A percentile compares a stretch with the other conserved stretches of the same genome.
Evolutionary conservation across 1,284 basidiomycete genomes (phyloP).

Genomic region (Ceratobasidium sp.): DNA sequence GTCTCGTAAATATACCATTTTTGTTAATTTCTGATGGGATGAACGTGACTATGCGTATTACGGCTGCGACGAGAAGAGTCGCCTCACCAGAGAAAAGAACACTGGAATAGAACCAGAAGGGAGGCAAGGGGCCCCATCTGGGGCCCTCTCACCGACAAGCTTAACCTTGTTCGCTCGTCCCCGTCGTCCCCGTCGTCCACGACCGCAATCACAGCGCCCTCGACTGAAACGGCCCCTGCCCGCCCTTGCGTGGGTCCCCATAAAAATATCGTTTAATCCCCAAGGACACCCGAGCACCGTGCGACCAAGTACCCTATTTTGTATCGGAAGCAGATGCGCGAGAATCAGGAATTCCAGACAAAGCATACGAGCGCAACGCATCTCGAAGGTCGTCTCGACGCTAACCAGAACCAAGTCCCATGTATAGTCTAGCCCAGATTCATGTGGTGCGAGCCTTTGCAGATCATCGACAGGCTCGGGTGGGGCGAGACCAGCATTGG

Average conservation of each 20-base stretch:
- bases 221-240: neutral
- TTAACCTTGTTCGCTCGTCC: constrained; percentile 14
- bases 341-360: constrained; percentile 6
- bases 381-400: too few species aligned
- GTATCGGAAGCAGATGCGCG: constrained; percentile 1
- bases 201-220: neutral
- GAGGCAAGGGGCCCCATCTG: constrained; percentile 1
- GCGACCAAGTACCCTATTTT: neutral
- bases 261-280: neutral
- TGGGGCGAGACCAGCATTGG: constrained; percentile 5
- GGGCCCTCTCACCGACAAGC: neutral
- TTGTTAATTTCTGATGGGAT: constrained; percentile 13
- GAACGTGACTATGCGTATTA: constrained; percentile 7
- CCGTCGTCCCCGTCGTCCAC: neutral
- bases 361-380: constrained; percentile 13
- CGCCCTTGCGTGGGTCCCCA: neutral
- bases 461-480: neutral
- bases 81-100: constrained; percentile 6
- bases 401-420: neutral
- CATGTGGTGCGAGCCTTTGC: neutral
- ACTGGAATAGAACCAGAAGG: constrained; percentile 17
- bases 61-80: neutral
- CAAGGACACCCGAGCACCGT: neutral
- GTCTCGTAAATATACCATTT: constrained; percentile 9
- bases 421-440: constrained; percentile 8